These are phyloP conservation scores for Malassezia brasiliensis DNA, from an alignment of 1,284 basidiomycete species.

Conservation along the genomic window DNA sequence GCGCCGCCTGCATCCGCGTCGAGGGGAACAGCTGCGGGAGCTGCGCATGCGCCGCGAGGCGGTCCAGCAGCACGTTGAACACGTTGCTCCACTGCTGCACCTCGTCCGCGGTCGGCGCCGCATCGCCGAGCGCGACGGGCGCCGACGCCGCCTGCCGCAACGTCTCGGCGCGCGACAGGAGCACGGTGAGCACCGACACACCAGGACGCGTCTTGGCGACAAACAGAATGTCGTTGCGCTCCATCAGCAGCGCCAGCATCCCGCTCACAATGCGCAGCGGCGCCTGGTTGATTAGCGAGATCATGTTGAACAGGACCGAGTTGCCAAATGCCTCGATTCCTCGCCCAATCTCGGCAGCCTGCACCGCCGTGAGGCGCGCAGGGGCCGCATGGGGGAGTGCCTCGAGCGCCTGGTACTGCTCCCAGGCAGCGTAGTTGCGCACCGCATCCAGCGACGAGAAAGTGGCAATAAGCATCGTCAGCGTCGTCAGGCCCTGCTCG, in stretches of 20 bases:
- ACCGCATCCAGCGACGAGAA: constrained; percentile 74
- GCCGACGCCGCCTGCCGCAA: constrained; percentile 58
- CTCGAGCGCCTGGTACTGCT: constrained; percentile 14
- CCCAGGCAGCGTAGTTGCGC: constrained; percentile 15
- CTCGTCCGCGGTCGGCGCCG: constrained; percentile 56
- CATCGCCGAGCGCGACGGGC: constrained; percentile 10
- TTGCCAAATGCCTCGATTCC: constrained; percentile 82
- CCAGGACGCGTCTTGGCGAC: constrained; percentile 72
- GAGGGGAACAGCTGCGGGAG: constrained; percentile 80
- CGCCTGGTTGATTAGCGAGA: constrained; percentile 68
- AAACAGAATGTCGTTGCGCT: constrained; percentile 65
- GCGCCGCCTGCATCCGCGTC: constrained; percentile 58
- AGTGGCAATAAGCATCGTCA: constrained; percentile 85
- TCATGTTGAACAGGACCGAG: constrained; percentile 73
- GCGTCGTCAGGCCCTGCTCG: constrained; percentile 70
- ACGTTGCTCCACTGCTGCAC: constrained; percentile 64
- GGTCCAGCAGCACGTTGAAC: constrained; percentile 72
- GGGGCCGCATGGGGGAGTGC: constrained; percentile 8
- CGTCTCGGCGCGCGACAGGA: constrained; percentile 81
- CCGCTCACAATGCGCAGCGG: constrained; percentile 75
- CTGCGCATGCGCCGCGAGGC: constrained; percentile 57
- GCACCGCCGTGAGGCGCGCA: constrained; percentile 12
- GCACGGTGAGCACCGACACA: constrained; percentile 78
- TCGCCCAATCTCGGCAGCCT: constrained; percentile 59
- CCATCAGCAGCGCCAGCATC: constrained; percentile 70